Evolutionary conservation across 176 grass and related monocot genomes (phyloP), one percentile per base, ranked within the genome.

Genomic region (Dendrocalamus sinicus): DNA sequence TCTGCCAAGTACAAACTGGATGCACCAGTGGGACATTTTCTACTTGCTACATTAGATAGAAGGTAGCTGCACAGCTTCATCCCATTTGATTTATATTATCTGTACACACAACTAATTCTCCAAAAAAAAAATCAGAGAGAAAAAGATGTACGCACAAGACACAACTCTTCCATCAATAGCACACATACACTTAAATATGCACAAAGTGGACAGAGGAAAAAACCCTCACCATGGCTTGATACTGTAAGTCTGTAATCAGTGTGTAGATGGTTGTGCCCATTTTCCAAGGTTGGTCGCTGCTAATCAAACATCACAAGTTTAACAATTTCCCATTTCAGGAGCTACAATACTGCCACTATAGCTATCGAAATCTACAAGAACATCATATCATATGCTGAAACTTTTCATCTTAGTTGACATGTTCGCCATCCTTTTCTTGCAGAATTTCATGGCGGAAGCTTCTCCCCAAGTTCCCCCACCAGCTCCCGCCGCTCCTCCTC

Each of bases 381-480:
- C 9, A 4, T 26, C 7, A 3, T 40, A 86, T 26, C 32, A n/a
- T 73, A 54, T 2, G 6, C 22, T 78, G 15, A 8, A 55, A 37
- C 53, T 23, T 70, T 20, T 48, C 4, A 48, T 40, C 75, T 75
- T 62, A 26, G 11, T 24, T 48, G 20, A 6, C 52, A 39, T 77
- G 2, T 48, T 48, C 0, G 23, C 41, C 23, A 40, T 84, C 77
- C 4, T 76, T 74, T 40, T 24, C 1, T 86, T 84, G 82, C 88
- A 99, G 93, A 99, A 99, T 94, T 99, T 99, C 88, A 96, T 99
- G 89, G 96, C 90, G 5, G 96, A 95, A 69, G 93, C 92, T 22
- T 89, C 87, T 79, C 59, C 92, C 54, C 87, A 89, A 41, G 91
- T 88, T 6, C 87, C 83, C 3, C 84, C 87, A 76, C 81, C 77